A percentile compares a stretch with the other conserved stretches of the same genome.
These are phyloP conservation scores for Tricholoma flavovirens DNA, from an alignment of 768 basidiomycete genomes.

Conservation along the genomic window DNA sequence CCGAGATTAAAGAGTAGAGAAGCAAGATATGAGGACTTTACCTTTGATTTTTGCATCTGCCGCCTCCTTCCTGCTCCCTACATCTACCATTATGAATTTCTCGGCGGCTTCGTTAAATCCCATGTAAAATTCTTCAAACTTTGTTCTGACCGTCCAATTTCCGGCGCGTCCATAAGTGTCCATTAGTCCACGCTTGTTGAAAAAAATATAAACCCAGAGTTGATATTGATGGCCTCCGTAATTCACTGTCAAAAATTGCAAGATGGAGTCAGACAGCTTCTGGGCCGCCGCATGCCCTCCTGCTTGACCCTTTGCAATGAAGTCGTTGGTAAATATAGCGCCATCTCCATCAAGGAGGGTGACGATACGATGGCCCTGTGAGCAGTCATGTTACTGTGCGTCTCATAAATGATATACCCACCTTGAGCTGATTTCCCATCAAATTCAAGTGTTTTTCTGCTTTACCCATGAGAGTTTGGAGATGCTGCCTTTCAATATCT, in stretches of 20 bases:
- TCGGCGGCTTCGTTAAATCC: constrained; percentile 69
- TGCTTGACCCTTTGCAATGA: constrained; percentile 47
- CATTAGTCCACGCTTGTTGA: constrained; percentile 56
- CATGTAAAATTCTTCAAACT: constrained; percentile 57
- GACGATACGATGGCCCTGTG: constrained; percentile 39
- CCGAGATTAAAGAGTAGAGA: not conserved
- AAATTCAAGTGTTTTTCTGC: constrained; percentile 31
- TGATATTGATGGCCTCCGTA: constrained; percentile 40
- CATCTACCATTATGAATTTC: constrained; percentile 64
- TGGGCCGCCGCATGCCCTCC: constrained; percentile 56
- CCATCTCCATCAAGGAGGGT: constrained; percentile 64
- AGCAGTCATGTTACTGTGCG: constrained; percentile 1
- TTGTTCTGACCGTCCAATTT: constrained; percentile 28
- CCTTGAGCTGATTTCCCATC: constrained; percentile 36
- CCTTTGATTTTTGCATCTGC: constrained; percentile 75
- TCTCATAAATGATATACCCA: constrained; percentile 8
- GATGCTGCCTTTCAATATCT: constrained; percentile 28
- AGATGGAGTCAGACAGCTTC: constrained; percentile 35
- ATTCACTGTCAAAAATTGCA: constrained; percentile 27
- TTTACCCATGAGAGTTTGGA: constrained; percentile 28
- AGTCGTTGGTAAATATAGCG: constrained; percentile 48
- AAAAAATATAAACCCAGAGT: constrained; percentile 59
- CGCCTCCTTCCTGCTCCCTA: constrained; percentile 65
- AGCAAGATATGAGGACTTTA: constrained; percentile 17
- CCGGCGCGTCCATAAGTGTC: constrained; percentile 42